Evolutionary conservation across 2,329 filamentous ascomycete genomes (phyloP), one percentile per base, ranked within the genome.

Genomic region (Neodidymelliopsis sp.): DNA sequence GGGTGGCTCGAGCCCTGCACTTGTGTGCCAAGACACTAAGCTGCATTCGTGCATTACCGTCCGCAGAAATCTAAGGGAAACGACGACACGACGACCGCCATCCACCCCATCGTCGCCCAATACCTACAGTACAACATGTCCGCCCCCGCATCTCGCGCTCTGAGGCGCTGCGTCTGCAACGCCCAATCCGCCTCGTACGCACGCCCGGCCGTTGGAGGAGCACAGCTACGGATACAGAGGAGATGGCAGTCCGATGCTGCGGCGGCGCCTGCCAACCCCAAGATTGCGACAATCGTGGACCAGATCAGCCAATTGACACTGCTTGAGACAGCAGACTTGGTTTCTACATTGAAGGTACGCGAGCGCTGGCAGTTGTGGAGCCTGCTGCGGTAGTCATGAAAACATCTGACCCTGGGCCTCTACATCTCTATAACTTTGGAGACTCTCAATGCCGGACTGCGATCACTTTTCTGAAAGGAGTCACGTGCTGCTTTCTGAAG

Each of bases 241-340:
- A 86, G 94, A 84, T 92, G 90, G 88, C 89, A 94, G 77, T 93
- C 91, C 56, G 89, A 92, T 66, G 85, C 82, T 46, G 86, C 83
- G 39, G 80, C 81, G 45, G 70, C 74, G 48, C 74, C 83, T 65
- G 76, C 80, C 55, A 96, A 90, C 78, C 91, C 94, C 57, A 99
- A 99, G 84, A 96, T 99, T 68, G 77, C 87, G 65, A 85, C 84
- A 52, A 99, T 99, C 70, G 94, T 99, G 70, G 92, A 99, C 75
- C 92, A 99, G 78, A 99, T 99, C 76, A 96, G 93, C 78, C 87
- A 94, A 84, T 88, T 99, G 84, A 99, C 92, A 33, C 83, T 99
- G 50, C 80, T 99, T 67, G 95, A 99, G 84, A 99, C 94, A 28
- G 93, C 95, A 49, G 94, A 97, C 74, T 82, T 99, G 53, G 94